phyloP scores from a whole-genome alignment of 768 basidiomycete species.

The Trametes elegans region DNA sequence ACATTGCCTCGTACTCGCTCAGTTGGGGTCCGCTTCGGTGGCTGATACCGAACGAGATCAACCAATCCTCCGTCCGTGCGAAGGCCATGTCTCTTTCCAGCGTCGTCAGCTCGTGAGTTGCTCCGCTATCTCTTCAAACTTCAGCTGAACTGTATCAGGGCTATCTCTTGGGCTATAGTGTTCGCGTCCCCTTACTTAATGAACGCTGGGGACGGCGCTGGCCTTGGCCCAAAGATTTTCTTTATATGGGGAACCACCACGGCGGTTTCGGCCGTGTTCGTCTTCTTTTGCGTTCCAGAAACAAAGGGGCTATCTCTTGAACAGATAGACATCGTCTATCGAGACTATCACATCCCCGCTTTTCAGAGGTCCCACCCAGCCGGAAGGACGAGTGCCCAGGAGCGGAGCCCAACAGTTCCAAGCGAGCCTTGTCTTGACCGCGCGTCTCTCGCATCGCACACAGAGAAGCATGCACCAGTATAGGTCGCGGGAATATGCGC shows the following conservation, averaged over 20 bases:
- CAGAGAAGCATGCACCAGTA: no score
- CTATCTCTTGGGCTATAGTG: constrained; percentile 40
- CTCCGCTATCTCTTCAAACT: background rate
- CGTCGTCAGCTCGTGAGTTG: constrained; percentile 55
- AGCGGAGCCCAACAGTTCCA: no score
- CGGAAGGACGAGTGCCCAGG: constrained; percentile 22
- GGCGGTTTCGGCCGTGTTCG: constrained; percentile 33
- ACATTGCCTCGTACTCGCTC: constrained; percentile 39
- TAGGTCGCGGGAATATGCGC: no score
- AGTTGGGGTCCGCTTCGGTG: constrained; percentile 72
- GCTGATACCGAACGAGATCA: constrained; percentile 72
- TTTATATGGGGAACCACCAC: constrained; percentile 40
- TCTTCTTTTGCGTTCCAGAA: constrained; percentile 38
- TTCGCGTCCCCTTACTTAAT: constrained; percentile 35
- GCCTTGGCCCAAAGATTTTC: constrained; percentile 35
- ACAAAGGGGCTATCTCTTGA: constrained; percentile 22
- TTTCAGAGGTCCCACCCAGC: constrained; percentile 20
- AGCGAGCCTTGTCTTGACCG: no score
- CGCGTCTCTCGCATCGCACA: no score
- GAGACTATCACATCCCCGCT: constrained; percentile 31
- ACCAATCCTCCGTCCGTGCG: constrained; percentile 76
- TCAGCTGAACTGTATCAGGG: background rate
- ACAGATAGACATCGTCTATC: constrained; percentile 40
- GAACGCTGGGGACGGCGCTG: constrained; percentile 23
- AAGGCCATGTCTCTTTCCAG: constrained; percentile 76